Base-by-base conservation (phyloP, 331 rosid genomes). In the Telfairia occidentalis region DNA sequence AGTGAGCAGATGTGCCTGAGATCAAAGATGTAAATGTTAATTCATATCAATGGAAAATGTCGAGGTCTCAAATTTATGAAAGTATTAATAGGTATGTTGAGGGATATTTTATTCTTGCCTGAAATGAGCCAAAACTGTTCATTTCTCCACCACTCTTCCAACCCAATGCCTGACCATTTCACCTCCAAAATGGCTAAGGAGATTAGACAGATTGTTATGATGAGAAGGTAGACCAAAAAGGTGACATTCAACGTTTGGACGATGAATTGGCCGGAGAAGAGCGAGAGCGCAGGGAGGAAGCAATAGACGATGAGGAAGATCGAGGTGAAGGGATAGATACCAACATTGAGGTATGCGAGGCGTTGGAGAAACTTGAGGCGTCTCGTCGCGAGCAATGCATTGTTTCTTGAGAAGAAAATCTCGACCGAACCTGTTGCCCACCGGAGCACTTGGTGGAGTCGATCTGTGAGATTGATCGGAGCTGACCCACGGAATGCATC, bases 401-500 rank as follows among this genome's bases (percentile, higher is more conserved):
- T 92, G 86, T 92, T 92, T 76, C 84, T 80, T 0, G 97, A 92
- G 88, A 90, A 92, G 87, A 90, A 92, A 7, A 92, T 92, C 71
- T 92, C 98, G 9, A 90, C 98, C 0, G 97, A 92, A 42, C 98
- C 97, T 0, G 98, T 92, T 3, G 98, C 96, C 98, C 97, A 92
- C 0, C 97, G 86, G 10, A 92, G 82, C 80, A 92, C 98, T 48
- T 92, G 98, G 83, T 90, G 98, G 5, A 92, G 84, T 9, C 97
- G 55, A 76, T 92, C 98, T 0, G 97, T 92, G 26, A 90, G 97
- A 58, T 92, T 92, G 40, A 90, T 92, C 1, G 98, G 97, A 3
- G 98, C 98, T 16, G 97, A 83, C 3, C 98, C 97, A 0, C 92
- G 92, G 35, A 92, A 92, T 9, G 98, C 90, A 0, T 92, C 97